Evolutionary conservation across 257 asterid genomes (phyloP), one percentile per base, ranked within the genome.

Genomic region (Knoxia roxburghii): DNA sequence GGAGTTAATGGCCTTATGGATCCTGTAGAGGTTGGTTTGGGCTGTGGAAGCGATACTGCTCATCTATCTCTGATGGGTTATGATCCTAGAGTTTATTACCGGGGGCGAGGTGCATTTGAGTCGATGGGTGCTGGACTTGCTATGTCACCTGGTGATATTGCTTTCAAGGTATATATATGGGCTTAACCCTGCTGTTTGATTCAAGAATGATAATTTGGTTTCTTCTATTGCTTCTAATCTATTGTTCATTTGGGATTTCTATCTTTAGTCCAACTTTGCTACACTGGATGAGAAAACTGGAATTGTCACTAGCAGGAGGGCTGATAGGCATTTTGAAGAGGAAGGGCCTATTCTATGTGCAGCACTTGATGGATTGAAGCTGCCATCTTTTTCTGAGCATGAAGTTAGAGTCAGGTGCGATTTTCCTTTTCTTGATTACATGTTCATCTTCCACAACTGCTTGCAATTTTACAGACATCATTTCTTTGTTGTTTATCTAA

Each of bases 81-180:
- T 79, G 96, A 94, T 71, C 99, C 97, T 1, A 75, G 96, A 69
- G 80, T 84, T 32, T 94, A 88, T 77, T 94, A 94, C 72, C 95
- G 96, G 39, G 99, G 99, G 37, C 87, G 99, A 53, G 99, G 99
- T 67, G 97, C 99, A 29, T 94, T 94, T 67, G 97, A 94, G 62
- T 94, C 99, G 2, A 94, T 94, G 99, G 99, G 99, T 43, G 95
- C 97, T 30, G 99, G 99, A 30, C 74, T 94, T 46, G 97, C 92
- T 29, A 94, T 94, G 99, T 84, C 89, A 37, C 96, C 97, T 0
- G 99, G 99, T 48, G 97, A 90, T 76, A 94, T 90, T 39, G 99
- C 99, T 21, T 94, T 94, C 69, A 94, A 94, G 64, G 99, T 94
- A 80, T 7, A 82, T 41, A 37, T 37, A 9, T 37, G 9, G 41